Percentiles rank a stretch among this genome's conserved stretches.
Conservation (phyloP, 352 stramenopile species). For the Pythium insidiosum region DNA sequence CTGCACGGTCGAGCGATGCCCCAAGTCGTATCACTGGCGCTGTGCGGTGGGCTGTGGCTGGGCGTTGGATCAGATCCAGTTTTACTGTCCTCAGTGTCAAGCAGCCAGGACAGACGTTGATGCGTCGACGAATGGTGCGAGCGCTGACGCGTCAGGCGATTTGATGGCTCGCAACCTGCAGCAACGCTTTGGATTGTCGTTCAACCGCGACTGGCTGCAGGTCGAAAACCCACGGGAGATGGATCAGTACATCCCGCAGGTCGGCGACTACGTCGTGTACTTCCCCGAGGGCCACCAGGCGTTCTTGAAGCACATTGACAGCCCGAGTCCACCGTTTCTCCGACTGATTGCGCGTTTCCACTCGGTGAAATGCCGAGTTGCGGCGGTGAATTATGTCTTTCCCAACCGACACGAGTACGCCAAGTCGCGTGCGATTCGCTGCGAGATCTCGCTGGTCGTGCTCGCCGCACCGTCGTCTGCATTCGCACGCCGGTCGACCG, state of each 20-base stretch:
- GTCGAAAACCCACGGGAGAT: slow-evolving; percentile 30
- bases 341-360: slow-evolving; percentile 45
- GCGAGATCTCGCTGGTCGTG: slow-evolving; percentile 57
- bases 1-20: slow-evolving; percentile 53
- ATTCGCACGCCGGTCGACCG: not conserved
- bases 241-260: slow-evolving; percentile 73
- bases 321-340: slow-evolving; percentile 41
- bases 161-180: slow-evolving; percentile 10
- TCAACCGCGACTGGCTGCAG: slow-evolving; percentile 78
- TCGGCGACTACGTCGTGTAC: slow-evolving; percentile 78
- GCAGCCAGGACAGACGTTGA: slow-evolving; percentile 11
- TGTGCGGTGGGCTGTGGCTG: slow-evolving; percentile 65
- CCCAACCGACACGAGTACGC: slow-evolving; percentile 47
- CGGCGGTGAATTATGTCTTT: slow-evolving; percentile 72
- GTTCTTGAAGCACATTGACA: slow-evolving; percentile 29
- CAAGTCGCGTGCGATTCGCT: slow-evolving; percentile 41
- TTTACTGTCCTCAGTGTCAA: slow-evolving; percentile 70
- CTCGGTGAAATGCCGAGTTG: slow-evolving; percentile 66
- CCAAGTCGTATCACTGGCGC: slow-evolving; percentile 78
- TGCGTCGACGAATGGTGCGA: not conserved
- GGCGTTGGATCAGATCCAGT: slow-evolving; percentile 72
- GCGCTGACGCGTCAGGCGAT: too few relatives aligned
- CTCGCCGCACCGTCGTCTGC: slow-evolving; percentile 41
- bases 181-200: slow-evolving; percentile 52
- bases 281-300: slow-evolving; percentile 59